Evolutionary conservation across 2,329 filamentous ascomycete genomes (phyloP).

Genomic region (Exophiala dermatitidis): DNA sequence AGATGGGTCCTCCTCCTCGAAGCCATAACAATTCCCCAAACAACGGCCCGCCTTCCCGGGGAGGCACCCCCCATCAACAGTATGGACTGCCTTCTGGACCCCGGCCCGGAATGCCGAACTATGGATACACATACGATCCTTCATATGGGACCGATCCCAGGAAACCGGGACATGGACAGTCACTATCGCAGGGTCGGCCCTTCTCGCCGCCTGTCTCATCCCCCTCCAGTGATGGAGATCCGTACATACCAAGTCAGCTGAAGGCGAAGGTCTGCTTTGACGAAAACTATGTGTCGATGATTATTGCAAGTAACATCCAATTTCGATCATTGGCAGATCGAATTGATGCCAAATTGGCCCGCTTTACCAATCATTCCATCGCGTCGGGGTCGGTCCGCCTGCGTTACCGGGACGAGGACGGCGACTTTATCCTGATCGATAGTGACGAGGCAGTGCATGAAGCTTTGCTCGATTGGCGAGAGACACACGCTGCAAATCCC

Average conservation of each 20-base stretch:
- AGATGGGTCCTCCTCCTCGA: constrained; percentile 58
- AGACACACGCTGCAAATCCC: constrained; percentile 58
- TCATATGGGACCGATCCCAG: constrained; percentile 19
- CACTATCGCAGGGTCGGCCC: constrained; percentile 31
- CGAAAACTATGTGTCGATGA: constrained; percentile 86
- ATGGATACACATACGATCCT: constrained; percentile 25
- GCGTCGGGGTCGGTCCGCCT: constrained; percentile 75
- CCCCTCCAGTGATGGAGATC: constrained; percentile 30
- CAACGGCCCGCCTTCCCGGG: constrained; percentile 58
- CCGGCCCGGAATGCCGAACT: constrained; percentile 20
- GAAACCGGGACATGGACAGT: constrained; percentile 20
- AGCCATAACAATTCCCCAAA: constrained; percentile 76
- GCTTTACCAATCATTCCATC: constrained; percentile 78
- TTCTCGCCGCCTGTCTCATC: constrained; percentile 28
- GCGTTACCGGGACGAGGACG: constrained; percentile 85
- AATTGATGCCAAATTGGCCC: constrained; percentile 88
- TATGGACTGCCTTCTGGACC: constrained; percentile 39
- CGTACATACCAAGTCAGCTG: constrained; percentile 63
- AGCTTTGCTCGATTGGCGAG: constrained; percentile 89
- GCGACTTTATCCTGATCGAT: constrained; percentile 86
- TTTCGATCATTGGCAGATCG: constrained; percentile 91
- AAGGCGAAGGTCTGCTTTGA: constrained; percentile 95
- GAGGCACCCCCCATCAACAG: constrained; percentile 61
- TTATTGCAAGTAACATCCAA: constrained; percentile 89
- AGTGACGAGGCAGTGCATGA: constrained; percentile 95